Evolutionary conservation across 2,329 filamentous ascomycete genomes (phyloP), one percentile per base, ranked within the genome.

Genomic region (Epichloe sibirici): DNA sequence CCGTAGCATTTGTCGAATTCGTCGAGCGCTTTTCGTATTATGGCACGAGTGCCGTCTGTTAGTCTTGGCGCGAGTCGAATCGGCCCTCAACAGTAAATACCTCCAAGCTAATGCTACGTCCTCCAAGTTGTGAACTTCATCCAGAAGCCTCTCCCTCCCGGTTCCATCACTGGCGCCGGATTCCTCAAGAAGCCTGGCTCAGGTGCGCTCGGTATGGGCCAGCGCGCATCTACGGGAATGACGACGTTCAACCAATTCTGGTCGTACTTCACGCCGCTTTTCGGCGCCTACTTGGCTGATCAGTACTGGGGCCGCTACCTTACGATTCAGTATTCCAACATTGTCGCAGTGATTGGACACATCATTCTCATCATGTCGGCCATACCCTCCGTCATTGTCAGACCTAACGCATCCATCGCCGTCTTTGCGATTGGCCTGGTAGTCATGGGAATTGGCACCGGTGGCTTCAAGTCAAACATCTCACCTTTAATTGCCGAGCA

Each of bases 21-120:
- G 86, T 82, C 65, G 85, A 88, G 66, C 79, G 85, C 37, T 86
- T 86, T 66, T 83, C 80, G 3, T 88, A 86, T 71, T 87, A 87
- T 59, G 85, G 85, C 37, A 80, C 78, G 5, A 78, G 77, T 11
- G 75, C 78, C 42, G 74, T 85, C 40, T 82, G 79, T 82, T 65
- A 81, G 62, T 83, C 70, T 28, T 31, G 25, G 43, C 9, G 43
- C 43, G 21, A n/a, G 4, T 31, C 8, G 8, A 12, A 28, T 4
- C 17, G 6, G 17, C 15, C 21, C 13, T 21, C 6, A 5, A 9
- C 2, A 25, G 21, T 31, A 8, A 17, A 28, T 28, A 0, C 23
- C 35, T 46, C n/a, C 21, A 42, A 35, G 9, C 12, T 39, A 31
- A 28, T 45, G 17, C n/a, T 35, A 12, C 34, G 7, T 8, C 5